Base-by-base conservation (phyloP, 257 asterid genomes). In the Solanum paucissectum region DNA sequence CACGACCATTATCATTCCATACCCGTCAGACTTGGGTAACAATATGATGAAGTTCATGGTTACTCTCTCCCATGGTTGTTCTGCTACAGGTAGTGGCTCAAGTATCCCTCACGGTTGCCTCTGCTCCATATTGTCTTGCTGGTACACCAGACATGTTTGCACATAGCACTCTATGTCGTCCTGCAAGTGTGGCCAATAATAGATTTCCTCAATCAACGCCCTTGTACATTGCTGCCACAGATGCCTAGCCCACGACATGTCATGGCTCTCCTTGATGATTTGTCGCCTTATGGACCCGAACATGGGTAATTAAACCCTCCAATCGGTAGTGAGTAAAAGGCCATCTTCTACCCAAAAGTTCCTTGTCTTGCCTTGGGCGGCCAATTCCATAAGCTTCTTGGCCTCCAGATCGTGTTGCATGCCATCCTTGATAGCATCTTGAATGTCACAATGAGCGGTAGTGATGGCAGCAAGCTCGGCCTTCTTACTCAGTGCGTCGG, bases 401-500 rank as follows among this genome's bases (percentile, higher is more conserved):
- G 9, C 62, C 62, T 55, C n/a, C 0, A 0, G 4, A 55, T 55
- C 10, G 4, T 55, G 62, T 55, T 55, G 4, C n/a, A 55, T 16
- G n/a, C 1, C n/a, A 55, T 55, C n/a, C 10, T 55, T 18, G n/a
- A 55, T 55, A 18, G n/a, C 9, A 55, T 55, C 23, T 18, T 55
- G 3, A 20, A 55, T 6, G n/a, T 6, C n/a, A 16, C n/a, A 55
- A 6, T 0, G 62, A 18, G 62, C 0, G 0, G 10, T 55, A 18
- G n/a, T 55, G 23, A 55, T 55, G 62, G 10, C n/a, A 18, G 4
- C 2, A 55, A 2, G 62, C 8, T 55, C 21, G 4, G 9, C n/a
- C n/a, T 55, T 18, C n/a, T 4, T 55, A 3, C 23, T 18, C 1
- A 55, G 4, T 55, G 62, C 4, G 0, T 55, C 10, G n/a, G n/a